phyloP scores from a whole-genome alignment of 345 rosid genomes.

The Dimocarpus longan region DNA sequence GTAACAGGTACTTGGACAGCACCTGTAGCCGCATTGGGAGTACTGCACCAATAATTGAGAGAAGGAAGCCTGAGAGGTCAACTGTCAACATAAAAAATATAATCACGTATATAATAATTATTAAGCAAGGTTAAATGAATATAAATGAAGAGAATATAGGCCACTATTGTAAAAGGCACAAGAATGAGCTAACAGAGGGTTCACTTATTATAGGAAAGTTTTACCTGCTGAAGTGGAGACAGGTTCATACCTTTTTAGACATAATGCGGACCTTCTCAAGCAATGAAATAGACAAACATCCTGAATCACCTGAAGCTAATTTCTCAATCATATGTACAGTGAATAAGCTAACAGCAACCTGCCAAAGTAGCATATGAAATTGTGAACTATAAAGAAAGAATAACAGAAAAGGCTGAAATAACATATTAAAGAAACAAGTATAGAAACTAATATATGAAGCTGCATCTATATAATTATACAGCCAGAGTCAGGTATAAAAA shows the following conservation, averaged over 20 bases:
- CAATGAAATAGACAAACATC: conserved; percentile 68
- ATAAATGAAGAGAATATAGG: neutral
- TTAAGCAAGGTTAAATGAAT: neutral
- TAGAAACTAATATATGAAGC: neutral
- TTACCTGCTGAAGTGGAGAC: conserved; percentile 15
- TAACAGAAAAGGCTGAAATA: neutral
- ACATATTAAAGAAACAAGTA: neutral
- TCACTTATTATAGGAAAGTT: neutral
- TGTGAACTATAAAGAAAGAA: neutral
- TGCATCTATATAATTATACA: neutral
- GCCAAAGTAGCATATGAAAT: conserved; percentile 30
- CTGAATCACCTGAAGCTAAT: conserved; percentile 57
- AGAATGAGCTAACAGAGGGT: neutral
- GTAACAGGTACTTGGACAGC: conserved; percentile 18
- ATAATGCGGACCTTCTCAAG: conserved; percentile 53
- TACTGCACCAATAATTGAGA: conserved; percentile 71
- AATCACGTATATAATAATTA: conserved; percentile 21
- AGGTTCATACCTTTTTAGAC: conserved; percentile 51
- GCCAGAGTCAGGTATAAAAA: neutral
- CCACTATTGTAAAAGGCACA: neutral
- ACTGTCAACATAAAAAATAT: conserved; percentile 48
- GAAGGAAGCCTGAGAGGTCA: conserved; percentile 73
- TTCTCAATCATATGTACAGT: conserved; percentile 68
- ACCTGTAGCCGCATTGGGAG: conserved; percentile 78
- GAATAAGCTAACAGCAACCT: conserved; percentile 76